Conservation (phyloP, 2,329 filamentous ascomycete genomes). For the Paraphaeosphaeria sporulosa region DNA sequence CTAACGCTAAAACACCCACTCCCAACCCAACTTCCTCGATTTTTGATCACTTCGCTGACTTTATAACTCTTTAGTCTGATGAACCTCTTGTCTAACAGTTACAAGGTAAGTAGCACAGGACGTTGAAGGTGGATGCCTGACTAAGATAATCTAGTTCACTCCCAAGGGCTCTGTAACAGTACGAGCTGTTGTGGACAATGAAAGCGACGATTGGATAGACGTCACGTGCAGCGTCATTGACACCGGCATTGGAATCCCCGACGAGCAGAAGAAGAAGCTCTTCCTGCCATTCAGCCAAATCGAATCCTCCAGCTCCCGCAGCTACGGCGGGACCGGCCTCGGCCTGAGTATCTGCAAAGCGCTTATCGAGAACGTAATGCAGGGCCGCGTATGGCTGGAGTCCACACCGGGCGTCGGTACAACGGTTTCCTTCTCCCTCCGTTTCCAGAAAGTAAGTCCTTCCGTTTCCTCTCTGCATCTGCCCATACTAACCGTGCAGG, state of each 20-base stretch:
- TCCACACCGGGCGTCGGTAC: conserved; percentile 76
- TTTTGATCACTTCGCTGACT: no score
- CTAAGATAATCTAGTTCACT: conserved; percentile 65
- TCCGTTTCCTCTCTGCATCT: not conserved
- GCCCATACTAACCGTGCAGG: not conserved
- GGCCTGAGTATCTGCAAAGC: conserved; percentile 95
- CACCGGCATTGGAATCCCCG: conserved; percentile 89
- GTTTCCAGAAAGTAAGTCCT: conserved; percentile 76
- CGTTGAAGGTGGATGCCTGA: no score
- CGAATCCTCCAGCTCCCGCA: conserved; percentile 86
- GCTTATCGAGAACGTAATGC: conserved; percentile 90
- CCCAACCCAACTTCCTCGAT: no score
- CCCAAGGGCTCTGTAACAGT: conserved; percentile 87
- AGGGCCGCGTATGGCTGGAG: conserved; percentile 82
- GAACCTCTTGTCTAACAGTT: conserved; percentile 89
- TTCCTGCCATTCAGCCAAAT: conserved; percentile 95
- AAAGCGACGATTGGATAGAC: conserved; percentile 73
- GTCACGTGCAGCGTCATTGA: conserved; percentile 88
- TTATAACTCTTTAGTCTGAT: conserved; percentile 53
- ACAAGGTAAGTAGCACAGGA: conserved; percentile 62
- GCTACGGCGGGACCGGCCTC: conserved; percentile 90
- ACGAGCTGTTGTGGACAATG: conserved; percentile 73
- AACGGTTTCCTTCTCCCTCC: conserved; percentile 79
- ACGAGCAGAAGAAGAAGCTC: conserved; percentile 81
- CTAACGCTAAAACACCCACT: no score